These are phyloP conservation scores for Penicillium sp. DNA, from an alignment of 2,329 filamentous ascomycete species.

Conservation along the genomic window DNA sequence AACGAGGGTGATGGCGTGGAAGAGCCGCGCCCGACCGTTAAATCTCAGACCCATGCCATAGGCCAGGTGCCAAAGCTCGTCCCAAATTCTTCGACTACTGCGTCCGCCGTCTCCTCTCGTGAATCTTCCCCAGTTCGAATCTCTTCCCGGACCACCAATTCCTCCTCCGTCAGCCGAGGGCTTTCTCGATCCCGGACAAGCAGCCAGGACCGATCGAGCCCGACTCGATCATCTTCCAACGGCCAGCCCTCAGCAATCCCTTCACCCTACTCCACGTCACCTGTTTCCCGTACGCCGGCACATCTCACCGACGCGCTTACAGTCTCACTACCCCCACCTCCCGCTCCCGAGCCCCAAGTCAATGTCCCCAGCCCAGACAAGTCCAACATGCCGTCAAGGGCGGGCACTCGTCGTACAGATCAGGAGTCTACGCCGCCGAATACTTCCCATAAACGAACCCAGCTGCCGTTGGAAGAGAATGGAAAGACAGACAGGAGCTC, in stretches of 20 bases:
- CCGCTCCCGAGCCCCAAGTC: slow-evolving; percentile 56
- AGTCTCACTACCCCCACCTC: slow-evolving; percentile 47
- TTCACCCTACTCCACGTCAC: slow-evolving; percentile 51
- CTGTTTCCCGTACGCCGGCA: slow-evolving; percentile 64
- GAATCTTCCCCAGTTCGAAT: slow-evolving; percentile 46
- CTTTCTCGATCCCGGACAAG: slow-evolving; percentile 59
- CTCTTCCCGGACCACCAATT: slow-evolving; percentile 29
- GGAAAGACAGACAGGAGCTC: slow-evolving; percentile 37
- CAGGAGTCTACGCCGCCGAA: slow-evolving; percentile 33
- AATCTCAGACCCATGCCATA: slow-evolving; percentile 26
- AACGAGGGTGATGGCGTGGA: slow-evolving; percentile 30
- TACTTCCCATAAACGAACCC: slow-evolving; percentile 35
- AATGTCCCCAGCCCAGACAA: slow-evolving; percentile 64
- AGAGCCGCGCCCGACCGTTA: slow-evolving; percentile 25
- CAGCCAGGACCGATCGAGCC: slow-evolving; percentile 60
- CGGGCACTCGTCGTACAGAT: slow-evolving; percentile 28
- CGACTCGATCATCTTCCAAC: slow-evolving; percentile 48
- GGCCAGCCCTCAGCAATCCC: slow-evolving; percentile 34
- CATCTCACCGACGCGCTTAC: slow-evolving; percentile 59
- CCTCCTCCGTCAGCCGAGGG: slow-evolving; percentile 31
- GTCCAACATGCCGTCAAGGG: slow-evolving; percentile 42
- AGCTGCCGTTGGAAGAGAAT: slow-evolving; percentile 24
- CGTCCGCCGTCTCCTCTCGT: slow-evolving; percentile 46
- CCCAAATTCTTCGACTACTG: slow-evolving; percentile 24
- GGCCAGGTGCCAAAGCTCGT: slow-evolving; percentile 34